Base-by-base conservation (phyloP, 2,329 filamentous ascomycete genomes). In the Penicillium sp. region DNA sequence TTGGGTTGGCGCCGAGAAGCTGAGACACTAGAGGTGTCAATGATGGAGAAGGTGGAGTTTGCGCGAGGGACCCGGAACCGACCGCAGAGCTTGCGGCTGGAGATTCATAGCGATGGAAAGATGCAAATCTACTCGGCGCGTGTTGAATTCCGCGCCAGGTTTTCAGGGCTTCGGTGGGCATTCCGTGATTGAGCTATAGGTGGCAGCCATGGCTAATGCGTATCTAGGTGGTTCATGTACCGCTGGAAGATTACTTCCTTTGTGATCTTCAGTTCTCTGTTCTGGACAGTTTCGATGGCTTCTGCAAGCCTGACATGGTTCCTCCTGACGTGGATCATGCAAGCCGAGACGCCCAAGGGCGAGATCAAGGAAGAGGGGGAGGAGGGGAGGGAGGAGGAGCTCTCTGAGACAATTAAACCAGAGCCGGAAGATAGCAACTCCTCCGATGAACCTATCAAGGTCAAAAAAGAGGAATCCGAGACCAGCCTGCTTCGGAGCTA, bases 1-100 rank as follows among this genome's bases (percentile, higher is more conserved):
- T 67, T 93, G 7, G 86, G 88, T 12, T 86, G 87, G 64, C 80
- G 82, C 43, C 77, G 82, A 5, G 90, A 93, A 74, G 85, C 83
- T 0, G 85, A 88, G 63, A 84, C 74, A 0, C 75, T 97, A 42
- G 77, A 77, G 0, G 81, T 96, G 17, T 80, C 81, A 14, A 88
- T 97, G 82, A 90, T 91, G 64, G 92, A 96, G 73, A 78, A 82
- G 2, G 79, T 94, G 1, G 77, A 83, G 54, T 96, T 97, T 72
- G 71, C 79, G 1, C 79, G 79, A 54, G 84, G 84, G 0, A 74
- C 76, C 69, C 72, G 76, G 10, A 83, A 82, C 28, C 67, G 88
- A 1, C 88, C 88, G 0, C 76, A 75, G 1, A 81, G 76, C 14
- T 67, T 86, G 41, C 77, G 82, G n/a, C 67, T 90, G 0, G 91